These are phyloP conservation scores for Annona squamosa DNA, from an alignment of 164 flowering plant genomes.

Conservation along the genomic window DNA sequence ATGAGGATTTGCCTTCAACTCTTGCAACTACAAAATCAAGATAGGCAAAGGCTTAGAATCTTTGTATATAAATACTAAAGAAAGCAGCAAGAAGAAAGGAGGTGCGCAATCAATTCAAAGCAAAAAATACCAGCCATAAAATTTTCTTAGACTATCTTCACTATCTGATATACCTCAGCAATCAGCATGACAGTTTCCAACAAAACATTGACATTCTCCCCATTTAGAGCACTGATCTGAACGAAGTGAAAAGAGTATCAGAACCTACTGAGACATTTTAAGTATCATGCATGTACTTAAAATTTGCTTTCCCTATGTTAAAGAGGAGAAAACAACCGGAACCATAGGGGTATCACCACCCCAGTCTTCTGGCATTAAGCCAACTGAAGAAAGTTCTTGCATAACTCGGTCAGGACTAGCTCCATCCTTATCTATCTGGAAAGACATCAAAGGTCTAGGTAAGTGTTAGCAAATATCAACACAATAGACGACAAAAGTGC, in stretches of 20 bases:
- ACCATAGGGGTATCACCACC: slow-evolving; percentile 92
- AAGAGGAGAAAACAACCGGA: slow-evolving; percentile 38
- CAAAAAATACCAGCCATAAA: not conserved
- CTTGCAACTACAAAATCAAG: slow-evolving; percentile 54
- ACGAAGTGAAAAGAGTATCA: slow-evolving; percentile 5
- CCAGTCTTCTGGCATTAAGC: slow-evolving; percentile 95
- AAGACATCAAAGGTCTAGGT: slow-evolving; percentile 5
- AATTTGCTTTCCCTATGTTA: not conserved
- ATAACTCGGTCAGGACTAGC: slow-evolving; percentile 83
- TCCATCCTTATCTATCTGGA: slow-evolving; percentile 91
- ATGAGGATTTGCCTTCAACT: slow-evolving; percentile 88
- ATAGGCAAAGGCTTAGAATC: slow-evolving; percentile 1
- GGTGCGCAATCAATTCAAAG: not conserved
- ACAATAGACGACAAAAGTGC: not conserved
- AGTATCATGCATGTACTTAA: slow-evolving; percentile 6
- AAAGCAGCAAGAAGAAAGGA: not conserved
- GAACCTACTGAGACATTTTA: not conserved
- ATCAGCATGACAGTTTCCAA: slow-evolving; percentile 88
- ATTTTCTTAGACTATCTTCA: not conserved
- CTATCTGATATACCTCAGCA: slow-evolving; percentile 57
- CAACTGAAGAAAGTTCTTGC: slow-evolving; percentile 92
- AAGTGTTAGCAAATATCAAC: slow-evolving; percentile 2
- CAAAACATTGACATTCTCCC: slow-evolving; percentile 75
- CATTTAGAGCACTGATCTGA: slow-evolving; percentile 93
- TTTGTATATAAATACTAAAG: not conserved